Evolutionary conservation across 352 stramenopile species (phyloP).

Genomic region (Aphanomyces euteiches): DNA sequence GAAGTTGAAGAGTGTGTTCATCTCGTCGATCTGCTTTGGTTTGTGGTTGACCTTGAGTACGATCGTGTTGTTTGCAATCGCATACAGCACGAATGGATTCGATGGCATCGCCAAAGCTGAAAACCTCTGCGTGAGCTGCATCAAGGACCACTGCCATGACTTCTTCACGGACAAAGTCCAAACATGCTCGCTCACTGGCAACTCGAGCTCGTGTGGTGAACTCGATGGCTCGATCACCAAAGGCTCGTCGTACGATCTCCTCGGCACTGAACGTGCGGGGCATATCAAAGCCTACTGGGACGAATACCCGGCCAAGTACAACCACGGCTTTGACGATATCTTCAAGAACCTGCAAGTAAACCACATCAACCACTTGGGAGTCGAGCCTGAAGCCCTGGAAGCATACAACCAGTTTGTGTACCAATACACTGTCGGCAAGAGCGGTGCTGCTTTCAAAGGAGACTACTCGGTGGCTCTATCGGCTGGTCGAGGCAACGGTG

Average conservation of each 20-base stretch:
- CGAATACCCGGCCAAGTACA: slow-evolving; percentile 5
- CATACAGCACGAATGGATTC: slow-evolving; percentile 45
- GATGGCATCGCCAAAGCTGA: slow-evolving; percentile 50
- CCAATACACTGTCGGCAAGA: slow-evolving; percentile 45
- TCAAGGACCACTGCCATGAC: slow-evolving; percentile 52
- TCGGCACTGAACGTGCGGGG: neutral
- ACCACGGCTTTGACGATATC: slow-evolving; percentile 33
- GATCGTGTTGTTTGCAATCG: slow-evolving; percentile 54
- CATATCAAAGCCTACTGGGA: slow-evolving; percentile 21
- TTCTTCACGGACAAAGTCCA: slow-evolving; percentile 59
- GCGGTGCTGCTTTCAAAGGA: neutral
- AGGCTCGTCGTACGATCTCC: neutral
- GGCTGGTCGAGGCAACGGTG: slow-evolving; percentile 46
- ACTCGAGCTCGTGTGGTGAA: slow-evolving; percentile 55
- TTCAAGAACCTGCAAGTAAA: slow-evolving; percentile 56
- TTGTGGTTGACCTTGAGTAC: slow-evolving; percentile 64
- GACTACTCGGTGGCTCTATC: slow-evolving; percentile 28
- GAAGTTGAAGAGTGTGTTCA: slow-evolving; percentile 32
- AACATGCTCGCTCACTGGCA: slow-evolving; percentile 45
- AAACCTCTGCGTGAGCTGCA: slow-evolving; percentile 61
- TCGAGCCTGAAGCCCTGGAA: slow-evolving; percentile 40
- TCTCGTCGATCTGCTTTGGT: slow-evolving; percentile 42
- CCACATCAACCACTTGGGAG: slow-evolving; percentile 47
- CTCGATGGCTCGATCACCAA: slow-evolving; percentile 52
- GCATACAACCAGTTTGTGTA: slow-evolving; percentile 61